Conservation (phyloP, 768 basidiomycete genomes). For the Auricularia sp. region DNA sequence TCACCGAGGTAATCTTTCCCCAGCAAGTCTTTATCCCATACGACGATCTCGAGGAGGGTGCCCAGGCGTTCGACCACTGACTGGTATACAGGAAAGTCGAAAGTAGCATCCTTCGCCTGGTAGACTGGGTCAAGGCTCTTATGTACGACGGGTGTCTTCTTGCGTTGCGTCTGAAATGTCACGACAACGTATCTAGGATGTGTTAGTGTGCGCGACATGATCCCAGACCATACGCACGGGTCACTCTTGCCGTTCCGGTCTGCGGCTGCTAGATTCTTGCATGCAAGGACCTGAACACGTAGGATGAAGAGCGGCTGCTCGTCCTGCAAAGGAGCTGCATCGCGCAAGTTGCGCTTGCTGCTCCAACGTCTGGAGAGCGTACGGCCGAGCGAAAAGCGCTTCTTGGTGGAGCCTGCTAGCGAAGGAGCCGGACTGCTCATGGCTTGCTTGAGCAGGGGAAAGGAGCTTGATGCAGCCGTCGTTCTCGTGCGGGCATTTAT, state of each 20-base stretch:
- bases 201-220: neutral
- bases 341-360: neutral
- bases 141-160: neutral
- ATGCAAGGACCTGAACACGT: constrained; percentile 2
- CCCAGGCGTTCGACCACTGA: neutral
- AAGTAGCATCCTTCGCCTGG: neutral
- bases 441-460: too few relatives aligned
- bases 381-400: neutral
- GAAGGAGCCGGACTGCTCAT: neutral
- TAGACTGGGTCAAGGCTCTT: neutral
- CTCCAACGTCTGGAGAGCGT: neutral
- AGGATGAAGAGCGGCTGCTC: constrained; percentile 5
- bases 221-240: neutral
- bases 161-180: neutral
- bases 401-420: neutral
- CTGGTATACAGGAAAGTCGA: neutral
- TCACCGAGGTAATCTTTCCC: neutral
- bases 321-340: neutral
- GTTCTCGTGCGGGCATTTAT: too few relatives aligned
- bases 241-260: constrained; percentile 8
- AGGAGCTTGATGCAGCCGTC: too few relatives aligned
- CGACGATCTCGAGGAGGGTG: neutral
- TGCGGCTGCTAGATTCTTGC: constrained; percentile 4
- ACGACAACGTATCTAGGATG: neutral
- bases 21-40: neutral